A percentile compares a stretch with the other conserved stretches of the same genome.
phyloP scores from a whole-genome alignment of 208 protist genomes.

The Naegleria fowleri region DNA sequence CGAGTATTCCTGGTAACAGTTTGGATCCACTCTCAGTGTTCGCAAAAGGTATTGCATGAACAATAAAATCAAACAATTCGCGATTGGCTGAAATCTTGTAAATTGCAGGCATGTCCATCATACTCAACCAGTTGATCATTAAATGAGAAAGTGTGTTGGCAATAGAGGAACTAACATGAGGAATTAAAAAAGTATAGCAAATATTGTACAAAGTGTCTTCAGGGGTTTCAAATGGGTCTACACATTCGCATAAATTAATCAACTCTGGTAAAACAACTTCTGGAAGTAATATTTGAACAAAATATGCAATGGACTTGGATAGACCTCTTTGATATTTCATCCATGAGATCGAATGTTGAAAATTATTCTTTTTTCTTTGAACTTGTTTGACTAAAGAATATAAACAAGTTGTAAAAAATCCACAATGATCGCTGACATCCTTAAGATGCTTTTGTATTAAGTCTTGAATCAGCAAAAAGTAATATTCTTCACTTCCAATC shows the following conservation, averaged over 20 bases:
- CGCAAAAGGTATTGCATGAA: neutral
- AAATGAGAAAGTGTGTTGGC: neutral
- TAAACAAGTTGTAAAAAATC: neutral
- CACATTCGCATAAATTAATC: neutral
- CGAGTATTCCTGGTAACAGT: neutral
- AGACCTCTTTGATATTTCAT: neutral
- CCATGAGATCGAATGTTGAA: neutral
- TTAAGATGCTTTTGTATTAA: neutral
- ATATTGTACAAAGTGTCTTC: neutral
- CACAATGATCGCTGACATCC: neutral
- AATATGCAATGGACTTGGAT: neutral
- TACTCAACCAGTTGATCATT: neutral
- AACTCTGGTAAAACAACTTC: neutral
- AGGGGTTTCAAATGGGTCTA: neutral
- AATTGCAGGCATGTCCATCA: neutral
- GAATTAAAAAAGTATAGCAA: neutral
- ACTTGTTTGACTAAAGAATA: neutral
- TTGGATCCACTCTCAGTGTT: neutral
- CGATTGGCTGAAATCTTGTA: neutral
- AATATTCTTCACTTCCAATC: neutral
- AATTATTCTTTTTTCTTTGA: neutral
- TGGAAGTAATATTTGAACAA: neutral
- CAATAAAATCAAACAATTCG: neutral
- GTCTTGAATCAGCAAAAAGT: neutral
- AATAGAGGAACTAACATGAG: neutral